Conservation (phyloP, 768 basidiomycete species). For the Artomyces pyxidatus region DNA sequence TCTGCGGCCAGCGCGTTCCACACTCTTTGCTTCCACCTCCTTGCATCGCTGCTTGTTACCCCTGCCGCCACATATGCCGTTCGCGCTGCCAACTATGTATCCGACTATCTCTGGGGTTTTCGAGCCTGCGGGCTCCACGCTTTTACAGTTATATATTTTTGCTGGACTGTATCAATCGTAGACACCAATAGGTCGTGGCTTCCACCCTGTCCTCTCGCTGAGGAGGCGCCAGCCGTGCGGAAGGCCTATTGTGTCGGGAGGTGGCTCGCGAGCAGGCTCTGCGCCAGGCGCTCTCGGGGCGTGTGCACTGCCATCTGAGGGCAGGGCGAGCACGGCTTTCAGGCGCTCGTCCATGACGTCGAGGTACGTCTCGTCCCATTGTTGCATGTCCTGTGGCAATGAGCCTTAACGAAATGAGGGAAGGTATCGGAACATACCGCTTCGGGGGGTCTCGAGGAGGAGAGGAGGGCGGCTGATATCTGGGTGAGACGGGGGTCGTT, state of each 20-base stretch:
- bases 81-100: no score
- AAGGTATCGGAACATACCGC: background rate
- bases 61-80: no score
- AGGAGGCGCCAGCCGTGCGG: conserved; percentile 49
- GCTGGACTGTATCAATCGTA: no score
- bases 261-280: no score
- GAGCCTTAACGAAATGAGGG: background rate
- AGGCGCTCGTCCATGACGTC: conserved; percentile 35
- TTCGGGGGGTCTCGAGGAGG: background rate
- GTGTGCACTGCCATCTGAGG: background rate
- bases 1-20: no score
- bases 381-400: background rate
- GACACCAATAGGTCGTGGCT: conserved; percentile 62
- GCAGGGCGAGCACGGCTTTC: conserved; percentile 1
- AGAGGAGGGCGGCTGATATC: background rate
- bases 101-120: no score
- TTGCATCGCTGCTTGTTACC: no score
- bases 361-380: conserved; percentile 44
- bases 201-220: conserved; percentile 40
- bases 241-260: conserved; percentile 3
- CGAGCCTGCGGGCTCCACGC: no score
- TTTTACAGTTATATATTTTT: no score
- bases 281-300: no score
- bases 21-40: no score
- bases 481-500: conserved; percentile 26